Evolutionary conservation across 176 grass and related monocot species (phyloP), one percentile per base, ranked within the genome.

Genomic region (Saccharum officinarum): DNA sequence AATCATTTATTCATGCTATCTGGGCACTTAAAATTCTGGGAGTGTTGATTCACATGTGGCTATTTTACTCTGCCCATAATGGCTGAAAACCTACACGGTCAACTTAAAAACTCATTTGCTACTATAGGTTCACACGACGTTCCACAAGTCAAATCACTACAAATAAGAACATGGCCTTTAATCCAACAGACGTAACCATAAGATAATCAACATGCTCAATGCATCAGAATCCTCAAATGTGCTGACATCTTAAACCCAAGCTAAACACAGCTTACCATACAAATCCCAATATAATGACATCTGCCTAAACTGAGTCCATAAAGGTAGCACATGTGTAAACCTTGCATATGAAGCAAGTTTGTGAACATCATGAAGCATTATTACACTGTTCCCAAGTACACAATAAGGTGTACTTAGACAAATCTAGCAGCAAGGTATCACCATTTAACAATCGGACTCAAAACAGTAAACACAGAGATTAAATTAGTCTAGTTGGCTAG

Each of bases 121-220:
- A 75, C 28, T 30, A 75, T 30, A 54, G 15, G 28, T 54, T 75
- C 31, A 22, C 47, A 86, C 28, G 25, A 71, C 3, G 39, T 70
- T 86, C 22, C 47, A 75, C 36, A 73, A 69, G 9, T 31, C 26
- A 4, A 39, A 59, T 13, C 54, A 38, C 69, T 83, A 73, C 22
- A 83, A 74, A 59, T 25, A 17, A 40, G 54, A 78, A 73, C 15
- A 46, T 74, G 3, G 61, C 0, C 39, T 87, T 73, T 77, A 34
- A 20, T 18, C 23, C 50, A 61, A 71, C 3, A 85, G 47, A 69
- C 71, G 60, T 25, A 69, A 69, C 15, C 61, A 28, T 2, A 10
- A 47, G 46, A 59, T 40, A 76, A 81, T 78, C 62, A 79, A 38
- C 82, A 63, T 73, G 55, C 6, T 79, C 36, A 61, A 46, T 76